Evolutionary conservation across 495 filamentous ascomycete genomes (phyloP).

Genomic region (Penicillium argentinense): DNA sequence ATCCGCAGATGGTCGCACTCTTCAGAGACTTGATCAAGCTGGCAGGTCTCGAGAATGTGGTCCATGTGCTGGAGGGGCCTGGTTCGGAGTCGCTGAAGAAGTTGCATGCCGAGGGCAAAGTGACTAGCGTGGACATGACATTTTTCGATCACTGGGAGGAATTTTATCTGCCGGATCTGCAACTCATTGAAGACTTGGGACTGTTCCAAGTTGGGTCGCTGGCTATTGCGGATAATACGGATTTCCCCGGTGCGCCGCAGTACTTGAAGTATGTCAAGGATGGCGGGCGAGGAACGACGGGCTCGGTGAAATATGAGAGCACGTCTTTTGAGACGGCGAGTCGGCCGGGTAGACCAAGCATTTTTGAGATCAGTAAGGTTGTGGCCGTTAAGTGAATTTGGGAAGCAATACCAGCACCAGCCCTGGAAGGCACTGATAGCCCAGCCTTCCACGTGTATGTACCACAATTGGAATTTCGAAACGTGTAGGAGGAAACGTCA

Average conservation of each 20-base stretch:
- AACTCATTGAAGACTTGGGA: slow-evolving; percentile 27
- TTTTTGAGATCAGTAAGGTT: slow-evolving; percentile 25
- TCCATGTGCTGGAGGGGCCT: slow-evolving; percentile 31
- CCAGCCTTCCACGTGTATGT: no score
- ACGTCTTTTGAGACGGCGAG: slow-evolving; percentile 12
- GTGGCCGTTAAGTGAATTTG: slow-evolving; percentile 8
- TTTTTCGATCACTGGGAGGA: slow-evolving; percentile 39
- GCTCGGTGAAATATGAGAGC: slow-evolving; percentile 22
- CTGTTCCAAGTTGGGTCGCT: slow-evolving; percentile 22
- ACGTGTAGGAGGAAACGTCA: no score
- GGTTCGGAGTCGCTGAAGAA: slow-evolving; percentile 25
- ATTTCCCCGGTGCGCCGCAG: slow-evolving; percentile 23
- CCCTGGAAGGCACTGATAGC: no score
- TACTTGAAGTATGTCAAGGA: slow-evolving; percentile 33
- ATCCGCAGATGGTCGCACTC: slow-evolving; percentile 22
- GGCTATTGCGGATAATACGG: slow-evolving; percentile 20
- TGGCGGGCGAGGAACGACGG: slow-evolving; percentile 16
- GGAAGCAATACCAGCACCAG: not conserved
- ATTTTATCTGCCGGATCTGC: slow-evolving; percentile 31
- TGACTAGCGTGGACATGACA: slow-evolving; percentile 29
- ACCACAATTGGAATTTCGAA: no score
- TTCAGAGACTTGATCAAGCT: slow-evolving; percentile 26
- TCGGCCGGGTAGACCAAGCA: slow-evolving; percentile 10
- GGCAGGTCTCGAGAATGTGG: slow-evolving; percentile 25
- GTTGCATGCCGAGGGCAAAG: slow-evolving; percentile 21